A percentile compares a stretch with the other conserved stretches of the same genome.
phyloP scores from a whole-genome alignment of 2,329 filamentous ascomycete species.

The Cordyceps javanica region DNA sequence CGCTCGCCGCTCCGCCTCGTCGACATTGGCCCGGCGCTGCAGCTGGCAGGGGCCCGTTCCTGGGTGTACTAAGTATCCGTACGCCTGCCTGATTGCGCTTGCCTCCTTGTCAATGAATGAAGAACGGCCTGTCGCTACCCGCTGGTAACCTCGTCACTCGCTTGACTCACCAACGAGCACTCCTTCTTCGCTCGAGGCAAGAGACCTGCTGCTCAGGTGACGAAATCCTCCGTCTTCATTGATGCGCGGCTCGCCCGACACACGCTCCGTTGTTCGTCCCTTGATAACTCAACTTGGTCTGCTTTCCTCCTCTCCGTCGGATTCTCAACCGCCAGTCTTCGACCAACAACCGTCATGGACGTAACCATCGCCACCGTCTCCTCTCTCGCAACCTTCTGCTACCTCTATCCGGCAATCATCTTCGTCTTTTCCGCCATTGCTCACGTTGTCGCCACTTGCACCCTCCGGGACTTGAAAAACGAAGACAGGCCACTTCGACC shows the following conservation, averaged over 20 bases:
- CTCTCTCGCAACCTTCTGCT: constrained; percentile 45
- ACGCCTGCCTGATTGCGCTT: constrained; percentile 1
- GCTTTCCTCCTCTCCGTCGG: neutral
- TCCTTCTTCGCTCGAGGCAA: neutral
- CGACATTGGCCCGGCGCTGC: constrained; percentile 6
- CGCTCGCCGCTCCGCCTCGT: neutral
- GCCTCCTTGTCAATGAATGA: neutral
- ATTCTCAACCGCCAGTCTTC: neutral
- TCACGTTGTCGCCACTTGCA: constrained; percentile 45
- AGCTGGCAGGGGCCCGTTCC: constrained; percentile 12
- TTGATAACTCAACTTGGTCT: neutral
- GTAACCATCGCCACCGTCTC: constrained; percentile 18
- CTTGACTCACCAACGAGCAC: constrained; percentile 5
- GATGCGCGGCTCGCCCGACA: neutral
- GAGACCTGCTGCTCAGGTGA: neutral
- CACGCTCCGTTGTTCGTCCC: neutral
- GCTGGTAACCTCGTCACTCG: neutral
- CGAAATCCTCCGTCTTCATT: neutral
- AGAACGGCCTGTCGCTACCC: neutral
- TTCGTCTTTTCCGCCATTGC: constrained; percentile 53
- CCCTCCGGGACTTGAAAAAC: constrained; percentile 39
- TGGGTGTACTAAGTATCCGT: too few relatives aligned
- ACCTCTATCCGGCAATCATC: constrained; percentile 50
- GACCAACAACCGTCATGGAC: constrained; percentile 9
- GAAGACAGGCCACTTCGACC: constrained; percentile 15